A percentile compares a stretch with the other conserved stretches of the same genome.
Evolutionary conservation across 2,329 filamentous ascomycete genomes (phyloP).

Genomic region (Hortaea werneckii): DNA sequence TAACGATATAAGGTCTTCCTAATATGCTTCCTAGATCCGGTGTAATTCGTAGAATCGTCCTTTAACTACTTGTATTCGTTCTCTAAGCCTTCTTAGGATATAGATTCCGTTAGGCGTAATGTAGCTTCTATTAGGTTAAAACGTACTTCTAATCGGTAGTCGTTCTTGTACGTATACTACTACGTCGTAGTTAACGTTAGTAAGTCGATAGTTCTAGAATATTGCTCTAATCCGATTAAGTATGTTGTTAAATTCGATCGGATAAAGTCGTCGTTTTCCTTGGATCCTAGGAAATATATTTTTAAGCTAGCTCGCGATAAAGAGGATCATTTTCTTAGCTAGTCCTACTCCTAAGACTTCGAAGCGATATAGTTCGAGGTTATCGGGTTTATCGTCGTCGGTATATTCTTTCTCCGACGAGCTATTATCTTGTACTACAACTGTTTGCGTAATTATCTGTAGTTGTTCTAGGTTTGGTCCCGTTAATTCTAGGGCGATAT

Average conservation of each 20-base stretch:
- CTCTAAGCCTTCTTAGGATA: slow-evolving; percentile 1
- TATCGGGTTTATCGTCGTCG: no score
- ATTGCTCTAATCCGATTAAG: slow-evolving; percentile 1
- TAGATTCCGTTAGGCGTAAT: slow-evolving; percentile 3
- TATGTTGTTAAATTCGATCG: slow-evolving; percentile 1
- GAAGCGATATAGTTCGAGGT: no score
- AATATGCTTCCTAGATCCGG: background rate
- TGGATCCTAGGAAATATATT: no score
- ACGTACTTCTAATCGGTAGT: slow-evolving; percentile 5
- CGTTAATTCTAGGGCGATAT: no score
- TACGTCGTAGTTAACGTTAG: background rate
- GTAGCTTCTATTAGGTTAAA: slow-evolving; percentile 2
- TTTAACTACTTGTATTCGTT: background rate
- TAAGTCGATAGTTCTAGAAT: slow-evolving; percentile 7
- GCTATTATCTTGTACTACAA: no score
- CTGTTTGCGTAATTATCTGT: no score
- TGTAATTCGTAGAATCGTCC: background rate
- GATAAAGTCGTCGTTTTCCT: slow-evolving; percentile 4
- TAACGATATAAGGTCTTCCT: background rate
- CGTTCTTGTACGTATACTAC: slow-evolving; percentile 2
- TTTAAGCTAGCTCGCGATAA: no score
- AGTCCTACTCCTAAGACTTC: no score
- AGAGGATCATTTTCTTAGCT: no score
- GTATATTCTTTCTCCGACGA: no score
- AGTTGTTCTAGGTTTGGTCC: no score